Evolutionary conservation across 352 stramenopile genomes (phyloP), one percentile per base, ranked within the genome.

Genomic region (Plasmopara muralis): DNA sequence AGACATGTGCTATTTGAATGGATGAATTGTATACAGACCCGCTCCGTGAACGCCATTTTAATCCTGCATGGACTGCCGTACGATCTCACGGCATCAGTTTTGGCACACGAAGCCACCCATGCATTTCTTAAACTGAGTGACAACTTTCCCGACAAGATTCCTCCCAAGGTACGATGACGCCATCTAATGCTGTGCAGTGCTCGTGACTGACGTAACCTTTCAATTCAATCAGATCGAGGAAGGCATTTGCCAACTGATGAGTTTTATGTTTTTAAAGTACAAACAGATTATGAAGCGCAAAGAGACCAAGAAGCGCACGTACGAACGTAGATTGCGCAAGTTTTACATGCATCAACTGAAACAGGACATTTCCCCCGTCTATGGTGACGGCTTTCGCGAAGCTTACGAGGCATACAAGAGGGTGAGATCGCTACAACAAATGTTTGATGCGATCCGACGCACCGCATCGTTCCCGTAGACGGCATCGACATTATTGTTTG

Each of bases 21-120:
- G n/a, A n/a, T n/a, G n/a, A n/a, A n/a, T 40, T 10, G 50, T 1
- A 18, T 34, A 44, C 42, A 87, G 76, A 83, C 76, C 20, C 74
- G 78, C 33, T 79, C 70, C 15, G 76, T 89, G 16, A 85, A 72
- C 49, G 78, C 74, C 14, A 87, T 89, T 47, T 53, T 89, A 52
- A 74, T 89, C 9, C 59, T 89, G 8, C 66, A 89, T 56, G 78
- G 78, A 8, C 66, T 89, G 13, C 74, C 78, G n/a, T 85, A 82
- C 59, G 78, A 89, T 28, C 72, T 87, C 3, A 86, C 78, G 5
- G 78, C 78, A 9, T 74, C 80, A 38, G 62, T 89, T 35, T 43
- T 89, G 20, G 76, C 74, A n/a, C 78, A 89, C 44, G 78, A 89
- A 66, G 76, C 74, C 25, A 89, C 76, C 10, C 78, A 89, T 57